These are phyloP conservation scores for Ogataea dorogensis DNA, from an alignment of 805 yeast genomes.

Conservation along the genomic window DNA sequence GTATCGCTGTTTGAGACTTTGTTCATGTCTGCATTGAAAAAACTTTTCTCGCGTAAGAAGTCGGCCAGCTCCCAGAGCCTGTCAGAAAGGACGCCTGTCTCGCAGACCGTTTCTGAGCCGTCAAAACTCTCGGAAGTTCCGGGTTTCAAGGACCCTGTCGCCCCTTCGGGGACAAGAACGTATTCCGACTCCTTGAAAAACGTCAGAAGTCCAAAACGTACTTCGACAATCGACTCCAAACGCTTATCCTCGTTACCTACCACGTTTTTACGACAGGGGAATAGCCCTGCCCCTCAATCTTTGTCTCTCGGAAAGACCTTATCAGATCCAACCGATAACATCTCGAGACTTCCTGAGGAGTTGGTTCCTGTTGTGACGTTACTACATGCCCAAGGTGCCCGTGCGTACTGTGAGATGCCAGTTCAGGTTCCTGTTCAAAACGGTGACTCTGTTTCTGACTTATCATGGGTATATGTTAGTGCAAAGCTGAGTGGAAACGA, in stretches of 20 bases:
- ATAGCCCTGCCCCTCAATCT: slow-evolving; percentile 17
- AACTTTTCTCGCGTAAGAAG: slow-evolving; percentile 11
- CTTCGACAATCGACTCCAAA: slow-evolving; percentile 17
- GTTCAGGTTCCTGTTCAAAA: slow-evolving; percentile 26
- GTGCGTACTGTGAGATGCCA: slow-evolving; percentile 52
- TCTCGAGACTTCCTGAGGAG: slow-evolving; percentile 51
- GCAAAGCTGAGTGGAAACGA: slow-evolving; percentile 49
- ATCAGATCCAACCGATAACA: slow-evolving; percentile 17
- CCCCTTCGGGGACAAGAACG: slow-evolving; percentile 5
- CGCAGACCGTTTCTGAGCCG: no score
- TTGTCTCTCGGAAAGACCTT: slow-evolving; percentile 18
- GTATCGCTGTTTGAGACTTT: neutral
- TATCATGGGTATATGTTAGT: slow-evolving; percentile 27
- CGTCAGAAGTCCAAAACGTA: slow-evolving; percentile 6
- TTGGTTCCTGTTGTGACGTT: slow-evolving; percentile 70
- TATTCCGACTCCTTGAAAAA: slow-evolving; percentile 6
- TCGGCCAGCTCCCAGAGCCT: slow-evolving; percentile 4
- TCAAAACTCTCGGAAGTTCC: no score
- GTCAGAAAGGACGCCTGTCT: slow-evolving; percentile 1
- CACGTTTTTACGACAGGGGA: slow-evolving; percentile 29
- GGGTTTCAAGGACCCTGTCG: neutral
- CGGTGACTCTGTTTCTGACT: slow-evolving; percentile 2
- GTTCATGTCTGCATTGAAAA: slow-evolving; percentile 7
- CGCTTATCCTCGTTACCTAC: slow-evolving; percentile 33
- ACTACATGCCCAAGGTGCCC: slow-evolving; percentile 64